Conservation (phyloP, 495 filamentous ascomycete genomes). For the Aspergillus leporis region DNA sequence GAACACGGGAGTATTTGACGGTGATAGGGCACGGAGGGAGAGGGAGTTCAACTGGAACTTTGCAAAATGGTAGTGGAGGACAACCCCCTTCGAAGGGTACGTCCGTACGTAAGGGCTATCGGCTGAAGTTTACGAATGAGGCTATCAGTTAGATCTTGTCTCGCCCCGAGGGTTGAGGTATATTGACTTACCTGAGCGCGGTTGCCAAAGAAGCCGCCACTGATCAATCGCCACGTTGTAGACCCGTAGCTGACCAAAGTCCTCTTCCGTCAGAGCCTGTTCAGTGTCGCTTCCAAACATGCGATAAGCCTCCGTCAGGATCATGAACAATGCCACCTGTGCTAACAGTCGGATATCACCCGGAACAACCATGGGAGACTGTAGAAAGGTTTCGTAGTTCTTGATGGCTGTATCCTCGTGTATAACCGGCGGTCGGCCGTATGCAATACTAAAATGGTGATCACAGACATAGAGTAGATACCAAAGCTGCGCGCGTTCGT, state of each 20-base stretch:
- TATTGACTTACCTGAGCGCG: conserved; percentile 45
- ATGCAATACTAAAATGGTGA: conserved; percentile 57
- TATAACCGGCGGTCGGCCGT: conserved; percentile 54
- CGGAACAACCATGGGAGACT: conserved; percentile 45
- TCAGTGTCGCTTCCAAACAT: conserved; percentile 58
- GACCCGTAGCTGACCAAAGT: conserved; percentile 50
- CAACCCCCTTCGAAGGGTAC: conserved; percentile 59
- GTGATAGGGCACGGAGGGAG: conserved; percentile 53
- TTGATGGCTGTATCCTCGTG: conserved; percentile 54
- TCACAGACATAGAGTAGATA: conserved; percentile 58
- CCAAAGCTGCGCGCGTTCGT: conserved; percentile 50
- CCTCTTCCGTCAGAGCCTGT: conserved; percentile 51
- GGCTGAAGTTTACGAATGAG: conserved; percentile 27
- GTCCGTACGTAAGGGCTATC: conserved; percentile 55
- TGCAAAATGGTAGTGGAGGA: conserved; percentile 62
- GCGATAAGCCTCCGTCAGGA: conserved; percentile 58
- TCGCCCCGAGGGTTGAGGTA: background rate
- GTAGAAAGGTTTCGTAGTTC: conserved; percentile 53
- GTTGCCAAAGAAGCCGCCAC: conserved; percentile 59
- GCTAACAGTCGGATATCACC: conserved; percentile 55
- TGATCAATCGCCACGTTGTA: conserved; percentile 58
- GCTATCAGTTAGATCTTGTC: conserved; percentile 1
- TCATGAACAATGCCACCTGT: conserved; percentile 59
- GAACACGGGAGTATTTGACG: conserved; percentile 50
- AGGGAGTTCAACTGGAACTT: conserved; percentile 62